phyloP scores from a whole-genome alignment of 2,329 filamentous ascomycete genomes.

The Aspergillus fischeri region DNA sequence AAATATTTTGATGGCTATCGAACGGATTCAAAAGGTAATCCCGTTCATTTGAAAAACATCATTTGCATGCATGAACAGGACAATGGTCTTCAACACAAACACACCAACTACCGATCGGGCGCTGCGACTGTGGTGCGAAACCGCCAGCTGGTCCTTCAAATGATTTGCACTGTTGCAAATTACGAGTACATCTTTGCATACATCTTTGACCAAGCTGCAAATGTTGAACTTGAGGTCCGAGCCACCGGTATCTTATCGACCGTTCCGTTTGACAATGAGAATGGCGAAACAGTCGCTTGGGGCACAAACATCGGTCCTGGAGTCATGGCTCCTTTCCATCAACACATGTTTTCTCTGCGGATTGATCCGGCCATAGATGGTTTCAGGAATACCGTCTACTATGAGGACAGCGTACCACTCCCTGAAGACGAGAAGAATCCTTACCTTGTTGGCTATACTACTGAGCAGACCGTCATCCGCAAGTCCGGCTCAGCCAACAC shows the following conservation, averaged over 20 bases:
- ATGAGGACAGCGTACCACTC: constrained; percentile 59
- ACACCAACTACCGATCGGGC: constrained; percentile 66
- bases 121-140: constrained; percentile 60
- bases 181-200: constrained; percentile 72
- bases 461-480: constrained; percentile 45
- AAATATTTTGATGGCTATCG: constrained; percentile 61
- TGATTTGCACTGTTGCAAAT: constrained; percentile 67
- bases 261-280: constrained; percentile 58
- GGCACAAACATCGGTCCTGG: constrained; percentile 67
- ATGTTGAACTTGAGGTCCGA: constrained; percentile 63
- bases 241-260: constrained; percentile 67
- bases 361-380: constrained; percentile 61
- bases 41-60: constrained; percentile 59
- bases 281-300: constrained; percentile 60
- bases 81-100: constrained; percentile 65
- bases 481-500: constrained; percentile 48
- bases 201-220: constrained; percentile 67
- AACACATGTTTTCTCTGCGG: constrained; percentile 70
- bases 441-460: constrained; percentile 49
- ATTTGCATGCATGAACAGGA: constrained; percentile 70
- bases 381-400: constrained; percentile 51
- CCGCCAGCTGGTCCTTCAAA: constrained; percentile 63
- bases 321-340: constrained; percentile 66
- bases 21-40: constrained; percentile 56
- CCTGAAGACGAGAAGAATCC: constrained; percentile 51